Percentiles rank a stretch among this genome's conserved stretches.
Evolutionary conservation across 176 grass and related monocot genomes (phyloP).

Genomic region (Miscanthus lutarioriparius): DNA sequence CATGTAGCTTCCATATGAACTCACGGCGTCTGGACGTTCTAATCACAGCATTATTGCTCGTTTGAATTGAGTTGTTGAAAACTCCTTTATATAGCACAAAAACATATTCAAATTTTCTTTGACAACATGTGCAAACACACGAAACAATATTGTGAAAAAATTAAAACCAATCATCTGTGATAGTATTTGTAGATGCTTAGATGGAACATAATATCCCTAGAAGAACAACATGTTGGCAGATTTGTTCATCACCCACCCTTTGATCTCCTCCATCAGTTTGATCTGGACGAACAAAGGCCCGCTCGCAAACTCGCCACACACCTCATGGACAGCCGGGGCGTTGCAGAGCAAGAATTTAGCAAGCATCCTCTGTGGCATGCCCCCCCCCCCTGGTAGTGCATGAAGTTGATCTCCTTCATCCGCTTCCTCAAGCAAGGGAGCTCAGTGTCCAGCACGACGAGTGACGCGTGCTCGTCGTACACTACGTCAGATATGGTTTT

Average conservation of each 20-base stretch:
- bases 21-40: no score
- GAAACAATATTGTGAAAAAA: no score
- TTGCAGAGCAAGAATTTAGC: conserved; percentile 31
- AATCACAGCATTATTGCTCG: no score
- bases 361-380: background rate
- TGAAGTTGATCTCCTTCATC: conserved; percentile 10
- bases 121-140: no score
- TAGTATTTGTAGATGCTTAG: no score
- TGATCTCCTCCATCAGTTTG: background rate
- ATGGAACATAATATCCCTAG: background rate
- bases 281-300: background rate
- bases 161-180: no score
- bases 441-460: background rate
- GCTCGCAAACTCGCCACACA: background rate
- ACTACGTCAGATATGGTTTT: no score
- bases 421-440: conserved; percentile 1
- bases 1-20: no score
- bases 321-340: background rate
- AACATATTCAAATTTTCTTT: no score
- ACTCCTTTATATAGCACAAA: no score
- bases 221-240: background rate
- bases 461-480: background rate
- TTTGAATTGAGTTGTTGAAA: no score
- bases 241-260: background rate
- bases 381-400: conserved; percentile 28